phyloP scores from a whole-genome alignment of 2,329 filamentous ascomycete genomes.

The Aureobasidium sp. region DNA sequence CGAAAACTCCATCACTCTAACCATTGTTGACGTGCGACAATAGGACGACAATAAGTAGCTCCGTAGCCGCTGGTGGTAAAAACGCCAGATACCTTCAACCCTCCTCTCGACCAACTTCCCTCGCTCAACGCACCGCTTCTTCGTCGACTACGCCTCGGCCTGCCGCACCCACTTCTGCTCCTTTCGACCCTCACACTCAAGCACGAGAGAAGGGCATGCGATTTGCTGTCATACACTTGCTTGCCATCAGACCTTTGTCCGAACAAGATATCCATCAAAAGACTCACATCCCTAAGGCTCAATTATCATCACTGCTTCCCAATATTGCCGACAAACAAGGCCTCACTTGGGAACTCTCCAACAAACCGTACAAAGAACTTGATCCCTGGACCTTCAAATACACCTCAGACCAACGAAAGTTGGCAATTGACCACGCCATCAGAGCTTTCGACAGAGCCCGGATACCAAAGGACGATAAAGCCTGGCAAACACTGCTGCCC shows the following conservation, averaged over 20 bases:
- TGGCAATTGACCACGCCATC: slow-evolving; percentile 56
- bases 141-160: slow-evolving; percentile 29
- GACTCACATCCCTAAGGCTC: slow-evolving; percentile 43
- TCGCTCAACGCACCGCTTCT: slow-evolving; percentile 34
- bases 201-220: slow-evolving; percentile 37
- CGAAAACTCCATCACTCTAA: slow-evolving; percentile 23
- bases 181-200: slow-evolving; percentile 25
- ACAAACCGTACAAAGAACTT: slow-evolving; percentile 55
- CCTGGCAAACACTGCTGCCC: slow-evolving; percentile 57
- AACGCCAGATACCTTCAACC: slow-evolving; percentile 18
- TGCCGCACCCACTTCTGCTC: slow-evolving; percentile 33
- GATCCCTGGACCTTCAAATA: slow-evolving; percentile 58
- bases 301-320: slow-evolving; percentile 39
- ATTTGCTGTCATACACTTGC: slow-evolving; percentile 43
- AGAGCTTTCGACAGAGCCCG: slow-evolving; percentile 57
- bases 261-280: slow-evolving; percentile 41
- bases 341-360: slow-evolving; percentile 48
- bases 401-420: slow-evolving; percentile 47
- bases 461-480: slow-evolving; percentile 51
- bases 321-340: slow-evolving; percentile 48
- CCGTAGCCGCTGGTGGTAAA: slow-evolving; percentile 32
- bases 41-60: slow-evolving; percentile 27
- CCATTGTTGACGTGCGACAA: slow-evolving; percentile 25
- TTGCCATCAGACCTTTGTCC: slow-evolving; percentile 47
- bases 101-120: slow-evolving; percentile 25